Conservation (phyloP, 495 filamentous ascomycete genomes). For the Podospora anserina region DNA sequence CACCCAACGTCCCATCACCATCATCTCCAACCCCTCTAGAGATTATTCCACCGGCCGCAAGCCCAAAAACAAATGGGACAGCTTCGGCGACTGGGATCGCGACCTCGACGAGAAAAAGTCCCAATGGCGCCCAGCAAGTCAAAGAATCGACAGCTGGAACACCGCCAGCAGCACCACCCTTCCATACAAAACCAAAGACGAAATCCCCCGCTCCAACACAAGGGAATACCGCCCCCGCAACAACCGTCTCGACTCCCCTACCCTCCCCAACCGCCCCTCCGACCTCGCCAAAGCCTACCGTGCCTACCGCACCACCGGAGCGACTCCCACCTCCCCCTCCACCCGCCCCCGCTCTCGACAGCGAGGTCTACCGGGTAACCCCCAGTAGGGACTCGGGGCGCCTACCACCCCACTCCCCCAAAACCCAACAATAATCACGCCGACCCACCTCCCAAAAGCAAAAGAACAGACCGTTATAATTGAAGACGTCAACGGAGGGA, state of each 20-base stretch:
- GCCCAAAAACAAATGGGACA: constrained; percentile 2
- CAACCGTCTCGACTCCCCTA: background rate
- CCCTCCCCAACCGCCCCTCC: background rate
- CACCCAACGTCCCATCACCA: background rate
- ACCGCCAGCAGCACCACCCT: background rate
- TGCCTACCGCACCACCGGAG: background rate
- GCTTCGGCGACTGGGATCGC: constrained; percentile 2
- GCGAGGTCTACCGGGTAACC: background rate
- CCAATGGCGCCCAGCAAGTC: background rate
- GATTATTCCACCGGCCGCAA: background rate
- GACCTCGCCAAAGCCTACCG: background rate
- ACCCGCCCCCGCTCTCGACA: background rate
- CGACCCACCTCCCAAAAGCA: background rate
- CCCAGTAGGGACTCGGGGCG: constrained; percentile 16
- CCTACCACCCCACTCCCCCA: background rate
- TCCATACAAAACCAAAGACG: background rate
- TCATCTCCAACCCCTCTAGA: background rate
- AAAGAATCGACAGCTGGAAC: background rate
- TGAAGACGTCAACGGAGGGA: background rate
- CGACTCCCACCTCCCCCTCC: background rate
- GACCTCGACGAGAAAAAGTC: constrained; percentile 2
- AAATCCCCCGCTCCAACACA: background rate
- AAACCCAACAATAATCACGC: background rate
- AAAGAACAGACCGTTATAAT: background rate
- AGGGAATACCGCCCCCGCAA: background rate